Percentiles rank a stretch among this genome's conserved stretches.
Conservation (phyloP, 2,329 filamentous ascomycete genomes). For the Cladobotryum mycophilum region DNA sequence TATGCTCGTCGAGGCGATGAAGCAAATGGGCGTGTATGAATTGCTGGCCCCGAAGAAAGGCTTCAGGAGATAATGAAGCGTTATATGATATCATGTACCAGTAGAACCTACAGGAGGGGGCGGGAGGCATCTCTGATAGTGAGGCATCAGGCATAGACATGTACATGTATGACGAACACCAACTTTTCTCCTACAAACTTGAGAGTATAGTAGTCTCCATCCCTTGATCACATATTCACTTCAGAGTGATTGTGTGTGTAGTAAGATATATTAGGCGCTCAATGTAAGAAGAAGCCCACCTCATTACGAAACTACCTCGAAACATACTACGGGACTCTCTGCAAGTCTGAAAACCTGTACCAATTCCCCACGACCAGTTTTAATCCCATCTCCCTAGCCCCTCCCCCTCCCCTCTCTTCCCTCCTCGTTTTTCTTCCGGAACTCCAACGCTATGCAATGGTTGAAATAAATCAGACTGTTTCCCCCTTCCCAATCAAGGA, state of each 20-base stretch:
- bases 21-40: slow-evolving; percentile 39
- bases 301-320: too few species aligned
- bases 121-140: background rate
- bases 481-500: background rate
- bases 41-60: slow-evolving; percentile 18
- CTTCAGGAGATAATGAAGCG: background rate
- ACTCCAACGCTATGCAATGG: slow-evolving; percentile 40
- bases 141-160: background rate
- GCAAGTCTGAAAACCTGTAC: too few species aligned
- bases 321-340: too few species aligned
- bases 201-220: too few species aligned
- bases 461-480: background rate
- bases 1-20: slow-evolving; percentile 28
- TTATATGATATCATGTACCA: slow-evolving; percentile 4
- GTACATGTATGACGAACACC: background rate
- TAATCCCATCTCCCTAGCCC: too few species aligned
- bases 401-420: too few species aligned
- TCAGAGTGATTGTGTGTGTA: too few species aligned
- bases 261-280: too few species aligned
- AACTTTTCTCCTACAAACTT: background rate
- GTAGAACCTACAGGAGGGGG: background rate
- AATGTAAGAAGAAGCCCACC: too few species aligned
- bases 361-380: too few species aligned
- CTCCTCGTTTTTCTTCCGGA: slow-evolving; percentile 13
- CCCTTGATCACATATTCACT: too few species aligned